A percentile compares a stretch with the other conserved stretches of the same genome.
These are phyloP conservation scores for Boeremia exigua DNA, from an alignment of 2,329 filamentous ascomycete genomes.

Conservation along the genomic window DNA sequence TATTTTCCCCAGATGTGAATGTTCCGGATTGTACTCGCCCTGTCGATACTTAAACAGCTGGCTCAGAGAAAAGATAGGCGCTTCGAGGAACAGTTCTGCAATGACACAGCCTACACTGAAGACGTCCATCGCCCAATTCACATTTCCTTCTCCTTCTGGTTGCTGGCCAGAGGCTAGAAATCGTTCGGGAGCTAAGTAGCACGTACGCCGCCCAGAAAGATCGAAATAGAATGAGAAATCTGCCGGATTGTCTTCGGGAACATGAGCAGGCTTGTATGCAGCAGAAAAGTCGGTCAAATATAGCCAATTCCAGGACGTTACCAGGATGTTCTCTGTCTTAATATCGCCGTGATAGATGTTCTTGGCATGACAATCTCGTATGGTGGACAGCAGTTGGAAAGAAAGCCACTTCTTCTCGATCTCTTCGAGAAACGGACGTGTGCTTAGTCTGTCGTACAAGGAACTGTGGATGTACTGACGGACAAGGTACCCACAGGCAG, in stretches of 20 bases:
- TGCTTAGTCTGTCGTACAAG: slow-evolving; percentile 93
- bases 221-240: slow-evolving; percentile 99
- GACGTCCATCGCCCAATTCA: slow-evolving; percentile 96
- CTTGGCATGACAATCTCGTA: slow-evolving; percentile 87
- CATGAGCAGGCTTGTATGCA: slow-evolving; percentile 88
- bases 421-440: slow-evolving; percentile 92
- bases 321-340: slow-evolving; percentile 95
- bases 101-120: slow-evolving; percentile 98
- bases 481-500: slow-evolving; percentile 88
- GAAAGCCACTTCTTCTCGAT: slow-evolving; percentile 99
- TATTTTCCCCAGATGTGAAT: slow-evolving; percentile 82
- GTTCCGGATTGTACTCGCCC: slow-evolving; percentile 87
- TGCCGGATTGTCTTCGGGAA: slow-evolving; percentile 95
- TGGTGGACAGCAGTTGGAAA: slow-evolving; percentile 89
- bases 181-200: slow-evolving; percentile 92
- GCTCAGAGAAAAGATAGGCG: slow-evolving; percentile 95
- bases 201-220: slow-evolving; percentile 86
- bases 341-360: slow-evolving; percentile 97
- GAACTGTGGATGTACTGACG: slow-evolving; percentile 97
- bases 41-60: slow-evolving; percentile 94
- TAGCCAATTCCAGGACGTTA: slow-evolving; percentile 99
- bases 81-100: slow-evolving; percentile 92
- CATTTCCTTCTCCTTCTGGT: slow-evolving; percentile 65
- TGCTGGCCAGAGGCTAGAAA: slow-evolving; percentile 77
- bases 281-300: slow-evolving; percentile 98